phyloP scores from a whole-genome alignment of 1,284 basidiomycete genomes.

The Gymnopus androsaceus region DNA sequence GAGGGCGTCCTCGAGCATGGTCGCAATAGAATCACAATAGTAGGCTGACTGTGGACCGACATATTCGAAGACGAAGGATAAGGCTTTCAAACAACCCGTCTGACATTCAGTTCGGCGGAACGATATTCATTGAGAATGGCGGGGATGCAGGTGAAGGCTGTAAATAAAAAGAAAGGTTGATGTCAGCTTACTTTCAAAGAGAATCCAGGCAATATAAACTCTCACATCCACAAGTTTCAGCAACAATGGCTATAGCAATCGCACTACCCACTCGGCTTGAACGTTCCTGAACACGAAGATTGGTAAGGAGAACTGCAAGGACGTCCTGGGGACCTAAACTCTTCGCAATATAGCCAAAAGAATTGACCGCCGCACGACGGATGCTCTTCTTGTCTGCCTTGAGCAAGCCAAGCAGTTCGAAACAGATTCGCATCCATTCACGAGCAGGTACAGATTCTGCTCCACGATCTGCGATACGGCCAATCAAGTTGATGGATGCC shows the following conservation, averaged over 20 bases:
- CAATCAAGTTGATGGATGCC: slow-evolving; percentile 98
- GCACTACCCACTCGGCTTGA: slow-evolving; percentile 99
- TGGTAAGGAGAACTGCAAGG: slow-evolving; percentile 93
- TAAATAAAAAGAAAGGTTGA: slow-evolving; percentile 9
- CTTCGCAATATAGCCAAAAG: slow-evolving; percentile 99
- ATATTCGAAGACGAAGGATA: slow-evolving; percentile 99
- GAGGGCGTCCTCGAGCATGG: slow-evolving; percentile 96
- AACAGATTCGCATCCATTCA: slow-evolving; percentile 99
- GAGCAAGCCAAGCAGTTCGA: slow-evolving; percentile 94
- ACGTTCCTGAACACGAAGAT: slow-evolving; percentile 97
- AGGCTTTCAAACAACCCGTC: slow-evolving; percentile 98
- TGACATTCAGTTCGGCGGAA: slow-evolving; percentile 96
- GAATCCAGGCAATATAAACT: slow-evolving; percentile 24
- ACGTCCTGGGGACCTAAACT: slow-evolving; percentile 99
- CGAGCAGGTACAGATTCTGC: slow-evolving; percentile 97
- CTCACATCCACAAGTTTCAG: slow-evolving; percentile 94
- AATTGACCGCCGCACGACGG: slow-evolving; percentile 97
- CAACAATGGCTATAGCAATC: slow-evolving; percentile 96
- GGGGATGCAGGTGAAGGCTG: slow-evolving; percentile 97
- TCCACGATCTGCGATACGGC: slow-evolving; percentile 98
- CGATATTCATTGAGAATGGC: slow-evolving; percentile 99
- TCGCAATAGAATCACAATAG: slow-evolving; percentile 96
- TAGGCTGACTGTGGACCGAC: slow-evolving; percentile 99
- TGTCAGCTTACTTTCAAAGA: slow-evolving; percentile 23
- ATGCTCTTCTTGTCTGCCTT: slow-evolving; percentile 99